Evolutionary conservation across 352 stramenopile genomes (phyloP), one percentile per base, ranked within the genome.

Genomic region (Phytopythium sindhum): DNA sequence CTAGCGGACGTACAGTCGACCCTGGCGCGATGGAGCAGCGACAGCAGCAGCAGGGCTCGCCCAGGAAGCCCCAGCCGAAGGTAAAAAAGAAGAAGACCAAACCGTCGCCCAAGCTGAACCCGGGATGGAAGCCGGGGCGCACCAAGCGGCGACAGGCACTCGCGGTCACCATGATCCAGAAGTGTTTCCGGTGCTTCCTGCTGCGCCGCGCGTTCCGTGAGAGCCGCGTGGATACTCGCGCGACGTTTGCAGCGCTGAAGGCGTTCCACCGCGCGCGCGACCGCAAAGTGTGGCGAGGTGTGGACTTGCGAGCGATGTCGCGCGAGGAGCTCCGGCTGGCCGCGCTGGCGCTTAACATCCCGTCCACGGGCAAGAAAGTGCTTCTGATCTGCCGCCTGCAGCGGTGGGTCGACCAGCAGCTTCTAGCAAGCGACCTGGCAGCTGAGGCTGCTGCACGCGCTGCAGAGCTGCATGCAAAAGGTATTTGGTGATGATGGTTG

Each of bases 321-420:
- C 76, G 78, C 17, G 78, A 91, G 28, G 84, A 88, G 64, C 64
- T 92, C 44, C 74, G 80, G 35, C 69, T 90, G 28, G 60, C 87
- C 33, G 80, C 85, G 33, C 47, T 92, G 54, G 75, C 79, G 42
- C 69, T 92, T 12, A 89, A 91, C 53, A 51, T 93, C 39, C 85
- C 85, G 45, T 86, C 80, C 11, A 88, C 80, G 4, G 81, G 85
- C 57, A 93, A 93, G 67, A 93, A 92, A 52, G 78, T 87, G 64
- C 63, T 89, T 50, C 59, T 93, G 2, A 85, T 93, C 24, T 80
- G 77, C 41, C 77, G 83, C 12, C 80, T 93, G 58, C 83, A 93
- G 67, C 78, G 78, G 23, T 93, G 85, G 85, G 67, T 91, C 14
- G 81, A 93, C 53, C 72, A 89, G 53, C 80, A 89, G 45, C 67